Evolutionary conservation across 306 rosid genomes (phyloP).

Genomic region (Aeschynomene evenia): DNA sequence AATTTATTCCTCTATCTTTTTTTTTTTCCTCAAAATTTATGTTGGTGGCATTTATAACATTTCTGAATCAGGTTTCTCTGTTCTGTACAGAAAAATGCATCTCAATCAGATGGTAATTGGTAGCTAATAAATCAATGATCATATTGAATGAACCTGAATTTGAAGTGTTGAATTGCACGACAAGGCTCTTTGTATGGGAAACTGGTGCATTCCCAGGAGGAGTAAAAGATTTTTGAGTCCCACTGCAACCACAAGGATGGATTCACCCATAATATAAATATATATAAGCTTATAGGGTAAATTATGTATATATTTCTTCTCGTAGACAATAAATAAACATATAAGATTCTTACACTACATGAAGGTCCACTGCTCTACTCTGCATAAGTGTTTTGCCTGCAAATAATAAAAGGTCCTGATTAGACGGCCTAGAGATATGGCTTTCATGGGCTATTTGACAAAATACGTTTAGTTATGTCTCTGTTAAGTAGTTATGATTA

Average conservation of each 20-base stretch:
- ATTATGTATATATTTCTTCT: neutral
- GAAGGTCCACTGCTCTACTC: slow-evolving; percentile 63
- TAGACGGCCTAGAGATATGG: slow-evolving; percentile 33
- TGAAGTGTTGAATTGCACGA: slow-evolving; percentile 44
- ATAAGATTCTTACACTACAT: slow-evolving; percentile 46
- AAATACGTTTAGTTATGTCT: too few species aligned
- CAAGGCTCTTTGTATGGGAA: too few species aligned
- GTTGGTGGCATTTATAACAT: neutral
- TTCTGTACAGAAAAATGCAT: neutral
- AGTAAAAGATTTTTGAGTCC: slow-evolving; percentile 41
- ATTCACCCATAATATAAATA: neutral
- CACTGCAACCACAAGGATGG: slow-evolving; percentile 46
- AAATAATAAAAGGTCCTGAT: slow-evolving; percentile 30
- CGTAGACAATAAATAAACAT: neutral
- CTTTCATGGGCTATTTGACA: slow-evolving; percentile 1
- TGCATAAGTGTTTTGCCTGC: slow-evolving; percentile 59
- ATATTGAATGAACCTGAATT: slow-evolving; percentile 51
- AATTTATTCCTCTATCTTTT: too few species aligned
- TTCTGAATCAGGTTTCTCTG: slow-evolving; percentile 11
- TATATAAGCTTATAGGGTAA: too few species aligned
- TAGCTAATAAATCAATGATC: slow-evolving; percentile 20
- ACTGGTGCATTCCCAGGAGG: too few species aligned
- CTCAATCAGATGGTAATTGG: slow-evolving; percentile 15
- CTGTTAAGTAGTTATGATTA: too few species aligned
- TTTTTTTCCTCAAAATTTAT: neutral